Base-by-base conservation (phyloP, 345 rosid genomes). In the Eucalyptus albens region DNA sequence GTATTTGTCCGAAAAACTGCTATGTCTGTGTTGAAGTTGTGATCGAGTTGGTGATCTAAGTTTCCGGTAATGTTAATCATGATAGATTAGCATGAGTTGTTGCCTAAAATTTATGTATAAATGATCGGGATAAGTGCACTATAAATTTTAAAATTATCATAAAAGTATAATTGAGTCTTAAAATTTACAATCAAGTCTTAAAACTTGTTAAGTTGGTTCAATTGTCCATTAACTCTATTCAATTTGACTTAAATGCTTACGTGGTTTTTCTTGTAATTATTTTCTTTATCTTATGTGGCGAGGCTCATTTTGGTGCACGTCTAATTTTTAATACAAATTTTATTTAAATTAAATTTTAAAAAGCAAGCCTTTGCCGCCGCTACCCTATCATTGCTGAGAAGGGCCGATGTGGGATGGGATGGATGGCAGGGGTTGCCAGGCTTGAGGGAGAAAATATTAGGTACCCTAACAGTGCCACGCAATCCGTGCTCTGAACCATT, bases 391-490 rank as follows among this genome's bases (percentile, higher is more conserved):
- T 56, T 56, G 1, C 1, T 24, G 2, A 56, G 62, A 56, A 56
- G 62, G 29, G 62, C 29, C 6, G 1, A 24, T 24, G 29, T 22
- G 29, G 62, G 62, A 56, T 0, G 62, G 29, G 62, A 56, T 56
- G 29, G 29, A 6, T 0, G 13, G 0, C 13, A 0, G 3, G 27
- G 27, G 12, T 56, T 0, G 6, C 27, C 0, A 0, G 26, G 27
- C 62, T 0, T n/a, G n/a, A n/a, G n/a, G n/a, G n/a, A n/a, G n/a
- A n/a, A n/a, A n/a, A n/a, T n/a, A n/a, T n/a, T n/a, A n/a, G n/a
- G n/a, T n/a, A n/a, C n/a, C n/a, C n/a, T n/a, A n/a, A n/a, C n/a
- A n/a, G n/a, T n/a, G n/a, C n/a, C n/a, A n/a, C n/a, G n/a, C n/a
- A n/a, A n/a, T n/a, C n/a, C n/a, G n/a, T n/a, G n/a, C n/a, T n/a